phyloP scores from a whole-genome alignment of 2,329 filamentous ascomycete species.

The Hirsutella minnesotensis region DNA sequence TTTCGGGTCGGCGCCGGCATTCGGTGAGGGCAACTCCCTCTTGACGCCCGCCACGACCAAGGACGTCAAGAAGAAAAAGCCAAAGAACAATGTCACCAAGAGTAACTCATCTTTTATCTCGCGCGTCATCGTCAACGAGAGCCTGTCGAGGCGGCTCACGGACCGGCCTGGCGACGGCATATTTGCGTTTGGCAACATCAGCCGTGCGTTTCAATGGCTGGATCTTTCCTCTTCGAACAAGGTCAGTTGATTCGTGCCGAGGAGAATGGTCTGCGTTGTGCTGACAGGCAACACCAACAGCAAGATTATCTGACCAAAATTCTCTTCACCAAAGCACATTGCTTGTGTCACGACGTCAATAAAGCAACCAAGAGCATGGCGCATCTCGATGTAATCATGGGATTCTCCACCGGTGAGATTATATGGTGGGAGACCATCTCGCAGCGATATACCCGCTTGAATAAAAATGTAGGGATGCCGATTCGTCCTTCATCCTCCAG shows the following conservation, averaged over 20 bases:
- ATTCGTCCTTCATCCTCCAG: not conserved
- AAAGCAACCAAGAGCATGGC: slow-evolving; percentile 62
- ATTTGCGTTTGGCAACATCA: slow-evolving; percentile 91
- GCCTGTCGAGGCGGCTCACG: slow-evolving; percentile 61
- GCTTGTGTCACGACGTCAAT: slow-evolving; percentile 90
- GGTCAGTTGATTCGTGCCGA: slow-evolving; percentile 22
- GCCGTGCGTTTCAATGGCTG: slow-evolving; percentile 91
- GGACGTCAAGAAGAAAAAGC: slow-evolving; percentile 69
- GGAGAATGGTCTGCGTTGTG: not conserved
- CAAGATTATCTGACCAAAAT: slow-evolving; percentile 92
- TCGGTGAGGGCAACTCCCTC: slow-evolving; percentile 76
- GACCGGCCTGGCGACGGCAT: slow-evolving; percentile 70
- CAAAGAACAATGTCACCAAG: slow-evolving; percentile 97
- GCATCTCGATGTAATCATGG: slow-evolving; percentile 87
- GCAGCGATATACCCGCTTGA: slow-evolving; percentile 87
- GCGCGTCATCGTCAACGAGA: slow-evolving; percentile 85
- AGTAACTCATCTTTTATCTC: slow-evolving; percentile 98
- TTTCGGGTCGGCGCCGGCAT: slow-evolving; percentile 48
- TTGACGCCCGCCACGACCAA: slow-evolving; percentile 52
- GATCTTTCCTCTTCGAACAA: slow-evolving; percentile 70
- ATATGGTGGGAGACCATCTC: slow-evolving; percentile 98
- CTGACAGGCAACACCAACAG: slow-evolving; percentile 27
- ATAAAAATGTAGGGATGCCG: slow-evolving; percentile 64
- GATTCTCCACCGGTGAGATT: slow-evolving; percentile 91
- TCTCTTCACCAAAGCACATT: slow-evolving; percentile 91